Conservation (phyloP, 2,329 filamentous ascomycete genomes). For the Chrysoporthe austroafricana region DNA sequence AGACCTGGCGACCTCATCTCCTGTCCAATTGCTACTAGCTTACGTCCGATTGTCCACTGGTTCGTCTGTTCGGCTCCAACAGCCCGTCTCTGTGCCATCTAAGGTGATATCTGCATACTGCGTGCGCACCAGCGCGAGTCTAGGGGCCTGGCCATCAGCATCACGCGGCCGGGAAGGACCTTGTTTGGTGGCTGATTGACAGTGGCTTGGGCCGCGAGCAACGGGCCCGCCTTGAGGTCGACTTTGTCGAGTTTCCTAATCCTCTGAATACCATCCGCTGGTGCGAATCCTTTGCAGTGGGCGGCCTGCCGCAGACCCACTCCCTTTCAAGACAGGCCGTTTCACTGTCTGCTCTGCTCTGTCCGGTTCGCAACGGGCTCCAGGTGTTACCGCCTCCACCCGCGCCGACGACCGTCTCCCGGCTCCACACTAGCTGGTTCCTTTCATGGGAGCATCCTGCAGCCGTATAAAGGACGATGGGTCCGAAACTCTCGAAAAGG, state of each 20-base stretch:
- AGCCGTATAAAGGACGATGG: constrained; percentile 24
- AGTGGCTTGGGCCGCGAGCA: not conserved
- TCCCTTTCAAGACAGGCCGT: not conserved
- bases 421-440: not conserved
- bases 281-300: constrained; percentile 1
- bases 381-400: not conserved
- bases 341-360: not conserved
- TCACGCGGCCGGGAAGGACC: constrained; percentile 2
- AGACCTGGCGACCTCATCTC: too few species aligned
- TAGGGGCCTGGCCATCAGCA: not conserved
- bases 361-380: not conserved
- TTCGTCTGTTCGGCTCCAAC: not conserved
- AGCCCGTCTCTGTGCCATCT: not conserved
- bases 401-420: not conserved
- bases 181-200: not conserved
- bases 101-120: not conserved
- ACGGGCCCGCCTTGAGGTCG: not conserved
- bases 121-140: not conserved
- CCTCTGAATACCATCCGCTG: not conserved
- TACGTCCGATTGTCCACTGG: too few species aligned
- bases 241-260: not conserved
- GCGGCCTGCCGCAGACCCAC: not conserved
- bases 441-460: constrained; percentile 10
- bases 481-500: constrained; percentile 23
- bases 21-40: too few species aligned